Conservation (phyloP, 2,329 filamentous ascomycete species). For the Colletotrichum costaricense region DNA sequence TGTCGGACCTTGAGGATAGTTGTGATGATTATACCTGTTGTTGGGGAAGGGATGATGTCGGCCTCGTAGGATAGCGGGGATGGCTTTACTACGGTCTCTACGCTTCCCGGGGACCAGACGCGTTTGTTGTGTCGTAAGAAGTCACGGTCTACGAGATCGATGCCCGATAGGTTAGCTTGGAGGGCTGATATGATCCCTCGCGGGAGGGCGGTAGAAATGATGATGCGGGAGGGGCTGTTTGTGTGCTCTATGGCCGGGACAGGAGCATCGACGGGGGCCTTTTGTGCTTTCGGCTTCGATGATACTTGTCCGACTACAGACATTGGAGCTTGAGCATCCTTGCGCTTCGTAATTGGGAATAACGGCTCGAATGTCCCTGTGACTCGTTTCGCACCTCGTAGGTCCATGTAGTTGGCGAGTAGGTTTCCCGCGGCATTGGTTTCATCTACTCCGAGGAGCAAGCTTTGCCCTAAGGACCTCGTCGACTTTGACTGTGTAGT, state of each 20-base stretch:
- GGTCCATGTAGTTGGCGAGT: constrained; percentile 45
- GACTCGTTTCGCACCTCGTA: constrained; percentile 43
- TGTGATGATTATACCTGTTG: constrained; percentile 76
- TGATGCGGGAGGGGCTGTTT: constrained; percentile 46
- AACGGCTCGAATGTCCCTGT: not conserved
- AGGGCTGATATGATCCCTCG: constrained; percentile 62
- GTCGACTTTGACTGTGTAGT: not conserved
- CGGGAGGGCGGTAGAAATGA: constrained; percentile 63
- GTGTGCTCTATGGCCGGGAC: constrained; percentile 37
- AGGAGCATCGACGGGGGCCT: not conserved
- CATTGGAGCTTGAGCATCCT: not conserved
- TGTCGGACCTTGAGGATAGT: constrained; percentile 80
- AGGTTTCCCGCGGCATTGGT: constrained; percentile 41
- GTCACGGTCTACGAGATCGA: constrained; percentile 71
- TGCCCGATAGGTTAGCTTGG: constrained; percentile 57
- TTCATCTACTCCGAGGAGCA: constrained; percentile 20
- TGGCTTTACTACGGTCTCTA: constrained; percentile 35
- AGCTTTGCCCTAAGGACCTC: not conserved
- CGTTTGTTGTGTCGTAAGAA: constrained; percentile 55
- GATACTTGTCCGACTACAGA: not conserved
- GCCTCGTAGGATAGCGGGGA: constrained; percentile 67
- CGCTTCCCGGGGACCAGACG: constrained; percentile 46
- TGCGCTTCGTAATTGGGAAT: not conserved
- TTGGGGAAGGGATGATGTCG: constrained; percentile 78
- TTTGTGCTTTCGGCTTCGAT: not conserved